These are phyloP conservation scores for Novymonas esmeraldas DNA, from an alignment of 208 protist species.

Conservation along the genomic window DNA sequence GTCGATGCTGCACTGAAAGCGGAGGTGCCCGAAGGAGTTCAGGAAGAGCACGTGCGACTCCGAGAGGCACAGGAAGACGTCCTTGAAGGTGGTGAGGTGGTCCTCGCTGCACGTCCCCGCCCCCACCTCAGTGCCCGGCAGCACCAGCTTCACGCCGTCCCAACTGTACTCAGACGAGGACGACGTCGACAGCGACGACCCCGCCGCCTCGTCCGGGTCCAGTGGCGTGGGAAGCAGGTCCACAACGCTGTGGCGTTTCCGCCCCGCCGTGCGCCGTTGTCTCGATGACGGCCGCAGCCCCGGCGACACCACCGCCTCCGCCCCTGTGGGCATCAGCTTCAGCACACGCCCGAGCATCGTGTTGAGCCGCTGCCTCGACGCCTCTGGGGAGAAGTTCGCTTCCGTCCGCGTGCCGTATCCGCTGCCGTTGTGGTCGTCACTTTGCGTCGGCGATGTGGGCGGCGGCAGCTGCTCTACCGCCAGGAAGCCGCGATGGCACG, in stretches of 20 bases:
- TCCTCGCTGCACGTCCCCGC: not conserved
- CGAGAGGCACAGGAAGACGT: constrained; percentile 41
- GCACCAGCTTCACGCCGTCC: constrained; percentile 36
- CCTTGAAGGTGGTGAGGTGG: constrained; percentile 28
- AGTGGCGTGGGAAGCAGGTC: not conserved
- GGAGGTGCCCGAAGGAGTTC: constrained; percentile 46
- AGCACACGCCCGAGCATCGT: not conserved
- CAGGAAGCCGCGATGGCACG: constrained; percentile 44
- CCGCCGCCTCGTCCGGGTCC: not conserved
- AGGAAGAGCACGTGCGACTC: constrained; percentile 47
- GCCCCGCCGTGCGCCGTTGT: not conserved
- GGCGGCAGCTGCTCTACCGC: constrained; percentile 31
- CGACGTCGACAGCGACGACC: not conserved
- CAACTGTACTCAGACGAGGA: not conserved
- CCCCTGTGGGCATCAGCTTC: not conserved
- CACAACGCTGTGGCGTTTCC: not conserved
- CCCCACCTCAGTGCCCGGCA: constrained; percentile 9
- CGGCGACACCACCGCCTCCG: not conserved
- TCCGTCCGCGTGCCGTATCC: not conserved
- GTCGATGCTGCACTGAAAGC: constrained; percentile 37
- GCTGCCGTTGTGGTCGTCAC: not conserved
- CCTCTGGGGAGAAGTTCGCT: not conserved
- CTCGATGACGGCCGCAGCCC: not conserved
- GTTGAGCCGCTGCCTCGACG: constrained; percentile 1
- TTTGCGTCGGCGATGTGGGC: not conserved